A percentile compares a stretch with the other conserved stretches of the same genome.
phyloP scores from a whole-genome alignment of 768 basidiomycete species.

The Russula earlei region DNA sequence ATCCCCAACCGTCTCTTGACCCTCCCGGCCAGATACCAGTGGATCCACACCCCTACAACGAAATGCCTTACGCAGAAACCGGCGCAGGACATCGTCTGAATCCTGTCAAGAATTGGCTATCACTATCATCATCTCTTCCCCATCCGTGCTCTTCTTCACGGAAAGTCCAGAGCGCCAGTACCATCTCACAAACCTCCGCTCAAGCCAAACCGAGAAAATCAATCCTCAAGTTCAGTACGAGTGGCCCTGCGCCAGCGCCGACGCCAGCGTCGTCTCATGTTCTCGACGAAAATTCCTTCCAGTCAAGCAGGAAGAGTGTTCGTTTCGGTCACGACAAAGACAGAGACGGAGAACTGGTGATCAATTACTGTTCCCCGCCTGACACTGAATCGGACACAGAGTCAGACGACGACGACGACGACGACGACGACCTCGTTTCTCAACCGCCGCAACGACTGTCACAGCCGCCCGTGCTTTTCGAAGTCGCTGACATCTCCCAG shows the following conservation, averaged over 20 bases:
- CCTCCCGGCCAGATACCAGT: too few species aligned
- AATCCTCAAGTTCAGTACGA: not conserved
- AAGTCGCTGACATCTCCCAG: not conserved
- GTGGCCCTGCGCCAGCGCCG: not conserved
- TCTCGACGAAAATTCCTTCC: not conserved
- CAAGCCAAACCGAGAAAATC: not conserved
- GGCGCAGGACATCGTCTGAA: too few species aligned
- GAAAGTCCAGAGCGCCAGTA: too few species aligned
- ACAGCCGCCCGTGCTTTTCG: not conserved
- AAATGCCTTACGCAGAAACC: too few species aligned
- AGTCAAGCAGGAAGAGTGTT: not conserved
- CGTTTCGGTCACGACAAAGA: conserved; percentile 4
- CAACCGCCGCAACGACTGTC: too few species aligned
- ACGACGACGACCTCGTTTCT: not conserved
- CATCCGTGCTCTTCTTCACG: too few species aligned
- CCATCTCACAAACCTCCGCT: too few species aligned
- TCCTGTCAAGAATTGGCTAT: too few species aligned
- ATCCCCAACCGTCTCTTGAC: too few species aligned
- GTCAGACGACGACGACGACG: not conserved
- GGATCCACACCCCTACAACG: too few species aligned
- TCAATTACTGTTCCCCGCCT: not conserved
- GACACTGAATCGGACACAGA: conserved; percentile 2
- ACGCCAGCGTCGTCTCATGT: not conserved
- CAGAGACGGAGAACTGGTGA: not conserved
- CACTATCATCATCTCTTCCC: too few species aligned